Evolutionary conservation across 2,329 filamentous ascomycete genomes (phyloP).

Genomic region (Zymoseptoria tritici): DNA sequence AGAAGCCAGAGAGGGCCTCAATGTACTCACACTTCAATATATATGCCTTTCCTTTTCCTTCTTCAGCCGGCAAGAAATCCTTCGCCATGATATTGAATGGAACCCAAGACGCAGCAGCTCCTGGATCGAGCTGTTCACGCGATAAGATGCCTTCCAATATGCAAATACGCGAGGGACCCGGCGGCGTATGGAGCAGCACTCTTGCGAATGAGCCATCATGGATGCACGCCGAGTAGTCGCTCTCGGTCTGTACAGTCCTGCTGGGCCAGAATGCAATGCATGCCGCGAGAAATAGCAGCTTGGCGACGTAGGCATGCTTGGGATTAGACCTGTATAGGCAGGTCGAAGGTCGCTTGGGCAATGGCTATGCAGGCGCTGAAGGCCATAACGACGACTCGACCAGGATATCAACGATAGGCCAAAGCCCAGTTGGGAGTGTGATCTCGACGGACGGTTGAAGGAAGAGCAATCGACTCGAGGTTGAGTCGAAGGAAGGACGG

Average conservation of each 20-base stretch:
- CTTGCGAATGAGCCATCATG: background rate
- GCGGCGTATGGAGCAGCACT: background rate
- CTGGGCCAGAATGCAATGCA: background rate
- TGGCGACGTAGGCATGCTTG: background rate
- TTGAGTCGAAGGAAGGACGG: no score
- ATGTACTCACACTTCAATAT: background rate
- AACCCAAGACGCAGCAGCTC: background rate
- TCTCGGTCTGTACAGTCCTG: background rate
- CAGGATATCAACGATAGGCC: background rate
- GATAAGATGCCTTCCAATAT: background rate
- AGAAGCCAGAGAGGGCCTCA: background rate
- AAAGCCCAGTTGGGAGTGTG: background rate
- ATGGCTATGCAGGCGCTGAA: background rate
- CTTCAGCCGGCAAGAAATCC: background rate
- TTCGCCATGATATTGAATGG: background rate
- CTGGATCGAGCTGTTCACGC: background rate
- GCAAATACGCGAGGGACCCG: background rate
- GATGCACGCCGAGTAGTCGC: background rate
- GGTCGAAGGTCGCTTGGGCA: background rate
- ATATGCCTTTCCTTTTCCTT: background rate
- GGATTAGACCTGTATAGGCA: background rate
- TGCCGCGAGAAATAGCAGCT: background rate
- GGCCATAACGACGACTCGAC: background rate
- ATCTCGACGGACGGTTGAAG: no score
- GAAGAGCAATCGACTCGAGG: no score